Conservation (phyloP, 306 rosid genomes). For the Cyamopsis tetragonoloba region DNA sequence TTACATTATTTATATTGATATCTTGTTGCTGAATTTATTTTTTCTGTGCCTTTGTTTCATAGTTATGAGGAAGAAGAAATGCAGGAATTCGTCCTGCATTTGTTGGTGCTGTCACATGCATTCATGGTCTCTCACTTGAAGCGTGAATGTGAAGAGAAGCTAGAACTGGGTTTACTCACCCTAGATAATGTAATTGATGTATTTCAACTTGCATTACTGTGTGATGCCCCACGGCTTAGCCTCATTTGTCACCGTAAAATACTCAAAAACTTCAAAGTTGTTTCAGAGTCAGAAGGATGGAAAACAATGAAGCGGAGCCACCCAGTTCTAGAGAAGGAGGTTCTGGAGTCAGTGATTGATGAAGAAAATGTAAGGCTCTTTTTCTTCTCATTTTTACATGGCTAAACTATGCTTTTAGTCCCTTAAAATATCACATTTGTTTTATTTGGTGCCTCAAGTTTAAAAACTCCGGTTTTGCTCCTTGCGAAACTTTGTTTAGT, state of each 20-base stretch:
- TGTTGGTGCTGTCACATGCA: constrained; percentile 77
- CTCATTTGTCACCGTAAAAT: constrained; percentile 72
- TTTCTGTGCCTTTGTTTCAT: neutral
- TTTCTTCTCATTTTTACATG: neutral
- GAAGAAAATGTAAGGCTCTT: constrained; percentile 59
- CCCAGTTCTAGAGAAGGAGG: constrained; percentile 61
- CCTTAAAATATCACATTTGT: too few relatives aligned
- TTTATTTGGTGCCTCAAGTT: too few relatives aligned
- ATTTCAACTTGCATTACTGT: constrained; percentile 75
- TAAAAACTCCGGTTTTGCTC: too few relatives aligned
- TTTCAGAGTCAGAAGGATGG: constrained; percentile 73
- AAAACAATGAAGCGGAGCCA: constrained; percentile 68
- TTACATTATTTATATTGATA: neutral
- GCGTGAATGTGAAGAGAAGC: constrained; percentile 53
- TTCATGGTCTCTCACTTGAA: constrained; percentile 74
- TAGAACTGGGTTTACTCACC: constrained; percentile 51
- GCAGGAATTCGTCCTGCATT: constrained; percentile 54
- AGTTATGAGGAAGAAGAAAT: constrained; percentile 71
- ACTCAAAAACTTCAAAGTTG: constrained; percentile 48
- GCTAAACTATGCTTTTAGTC: too few relatives aligned
- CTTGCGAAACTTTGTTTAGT: too few relatives aligned
- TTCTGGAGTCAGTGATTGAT: constrained; percentile 42
- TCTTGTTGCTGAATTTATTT: neutral
- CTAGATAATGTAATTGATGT: constrained; percentile 64
- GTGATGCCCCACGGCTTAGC: constrained; percentile 81